A percentile compares a stretch with the other conserved stretches of the same genome.
Evolutionary conservation across 495 filamentous ascomycete species (phyloP).

Genomic region (Thozetella sp.): DNA sequence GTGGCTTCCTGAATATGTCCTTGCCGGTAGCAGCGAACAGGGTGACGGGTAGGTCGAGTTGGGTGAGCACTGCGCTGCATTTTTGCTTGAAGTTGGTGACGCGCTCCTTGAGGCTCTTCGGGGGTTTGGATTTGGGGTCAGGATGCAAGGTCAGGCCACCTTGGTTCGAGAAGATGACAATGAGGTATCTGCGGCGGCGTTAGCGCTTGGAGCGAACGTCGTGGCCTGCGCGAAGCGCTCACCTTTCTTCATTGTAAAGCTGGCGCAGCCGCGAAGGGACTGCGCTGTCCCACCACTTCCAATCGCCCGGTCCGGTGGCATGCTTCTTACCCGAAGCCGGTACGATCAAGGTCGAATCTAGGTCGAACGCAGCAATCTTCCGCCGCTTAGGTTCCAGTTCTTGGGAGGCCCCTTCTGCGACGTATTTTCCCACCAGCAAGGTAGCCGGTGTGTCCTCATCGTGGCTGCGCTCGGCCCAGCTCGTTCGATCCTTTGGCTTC

Average conservation of each 20-base stretch:
- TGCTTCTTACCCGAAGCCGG: constrained; percentile 82
- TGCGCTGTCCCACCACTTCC: constrained; percentile 89
- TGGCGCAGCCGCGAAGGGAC: constrained; percentile 68
- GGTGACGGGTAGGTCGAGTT: constrained; percentile 75
- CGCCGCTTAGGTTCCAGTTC: constrained; percentile 30
- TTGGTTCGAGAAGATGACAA: constrained; percentile 89
- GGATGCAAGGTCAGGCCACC: constrained; percentile 73
- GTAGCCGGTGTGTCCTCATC: constrained; percentile 45
- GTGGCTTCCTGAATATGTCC: constrained; percentile 84
- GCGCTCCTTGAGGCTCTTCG: constrained; percentile 62
- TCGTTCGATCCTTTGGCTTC: constrained; percentile 77
- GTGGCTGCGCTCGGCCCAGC: constrained; percentile 68
- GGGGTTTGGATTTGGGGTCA: constrained; percentile 63
- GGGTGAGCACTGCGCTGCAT: constrained; percentile 63
- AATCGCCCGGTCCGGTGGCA: constrained; percentile 70
- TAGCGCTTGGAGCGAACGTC: constrained; percentile 1
- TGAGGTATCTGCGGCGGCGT: constrained; percentile 61
- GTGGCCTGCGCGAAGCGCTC: constrained; percentile 16
- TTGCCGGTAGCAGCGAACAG: constrained; percentile 84
- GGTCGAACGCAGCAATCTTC: constrained; percentile 89
- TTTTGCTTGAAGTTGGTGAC: constrained; percentile 80
- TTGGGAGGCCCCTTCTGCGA: constrained; percentile 31
- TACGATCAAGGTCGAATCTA: constrained; percentile 89
- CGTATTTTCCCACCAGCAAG: constrained; percentile 76
- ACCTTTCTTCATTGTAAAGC: constrained; percentile 71